Base-by-base conservation (phyloP, 768 basidiomycete genomes). In the Pisolithus tinctorius region DNA sequence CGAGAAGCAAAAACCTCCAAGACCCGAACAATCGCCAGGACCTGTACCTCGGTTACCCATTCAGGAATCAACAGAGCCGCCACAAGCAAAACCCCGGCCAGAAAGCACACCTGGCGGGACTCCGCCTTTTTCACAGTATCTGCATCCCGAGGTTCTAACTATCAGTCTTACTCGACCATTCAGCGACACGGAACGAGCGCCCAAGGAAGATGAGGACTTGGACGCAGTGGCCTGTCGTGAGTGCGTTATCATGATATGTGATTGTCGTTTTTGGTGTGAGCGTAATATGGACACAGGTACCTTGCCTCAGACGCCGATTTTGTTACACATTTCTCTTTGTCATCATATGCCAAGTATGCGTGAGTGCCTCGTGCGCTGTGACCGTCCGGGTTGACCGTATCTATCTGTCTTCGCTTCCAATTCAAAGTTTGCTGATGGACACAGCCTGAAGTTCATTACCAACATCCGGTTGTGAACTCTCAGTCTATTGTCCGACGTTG, bases 211-310 rank as follows among this genome's bases (percentile, higher is more conserved):
- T 10, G 78, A 82, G 31, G 79, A 83, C 6, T 77, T 75, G 13
- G 64, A 60, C 1, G 72, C 66, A 30, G 78, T 73, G 29, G 82
- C 84, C 37, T 90, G 88, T 63, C 91, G 88, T 75, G 86, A 84
- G 69, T 91, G 88, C 69, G 70, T 87, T 58, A 76, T 91, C 20
- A 20, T 20, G 20, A 20, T 65, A 91, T 91, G 88, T 91, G 80
- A 88, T 67, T 55, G 25, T 25, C 14, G 10, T 13, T 8, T 23
- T 9, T 30, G n/a, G 29, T 20, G 45, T 47, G 45, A 31, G 17
- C n/a, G 8, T 27, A 20, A 20, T 20, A 26, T 6, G 14, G 43
- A 14, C 6, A 9, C n/a, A n/a, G 2, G 16, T 34, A 23, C 17
- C 45, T 46, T 31, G 20, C 8, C 13, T 44, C 42, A 8, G 43